Evolutionary conservation across 371 early-diverging fungal genomes (phyloP).

Genomic region (Apophysomyces trapeziformis): DNA sequence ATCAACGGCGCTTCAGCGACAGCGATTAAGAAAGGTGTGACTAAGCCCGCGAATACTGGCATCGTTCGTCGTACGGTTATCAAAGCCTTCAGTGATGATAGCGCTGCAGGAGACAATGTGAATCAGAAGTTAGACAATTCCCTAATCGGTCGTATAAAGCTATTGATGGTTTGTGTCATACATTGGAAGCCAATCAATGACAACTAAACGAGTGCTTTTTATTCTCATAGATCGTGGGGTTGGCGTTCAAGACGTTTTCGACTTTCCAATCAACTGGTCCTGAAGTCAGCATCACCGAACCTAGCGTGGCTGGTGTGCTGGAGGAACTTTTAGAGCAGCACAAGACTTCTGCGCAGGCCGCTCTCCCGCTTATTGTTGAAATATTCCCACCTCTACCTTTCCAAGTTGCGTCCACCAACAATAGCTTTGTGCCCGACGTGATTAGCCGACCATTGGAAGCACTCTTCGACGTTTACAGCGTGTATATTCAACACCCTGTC

Average conservation of each 20-base stretch:
- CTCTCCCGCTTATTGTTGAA: constrained; percentile 49
- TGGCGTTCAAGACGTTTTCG: constrained; percentile 63
- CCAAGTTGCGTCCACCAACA: constrained; percentile 24
- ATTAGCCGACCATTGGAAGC: constrained; percentile 46
- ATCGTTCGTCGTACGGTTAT: constrained; percentile 51
- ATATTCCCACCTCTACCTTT: constrained; percentile 53
- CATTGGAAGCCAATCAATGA: background rate
- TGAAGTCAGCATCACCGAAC: constrained; percentile 36
- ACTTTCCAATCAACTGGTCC: constrained; percentile 35
- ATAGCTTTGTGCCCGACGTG: constrained; percentile 31
- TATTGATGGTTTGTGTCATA: constrained; percentile 32
- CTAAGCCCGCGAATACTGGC: constrained; percentile 30
- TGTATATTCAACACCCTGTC: constrained; percentile 62
- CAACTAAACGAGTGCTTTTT: background rate
- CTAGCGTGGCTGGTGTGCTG: constrained; percentile 40
- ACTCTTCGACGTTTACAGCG: constrained; percentile 51
- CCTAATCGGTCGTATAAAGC: constrained; percentile 57
- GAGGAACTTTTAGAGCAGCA: constrained; percentile 37
- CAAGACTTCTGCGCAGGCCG: constrained; percentile 27
- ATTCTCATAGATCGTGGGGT: constrained; percentile 50
- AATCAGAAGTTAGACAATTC: constrained; percentile 53
- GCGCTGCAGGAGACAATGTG: constrained; percentile 15
- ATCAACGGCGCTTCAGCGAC: constrained; percentile 14
- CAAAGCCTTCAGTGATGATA: constrained; percentile 49
- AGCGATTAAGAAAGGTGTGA: background rate